Conservation (phyloP, 1,284 basidiomycete species). For the Ustilago nuda region DNA sequence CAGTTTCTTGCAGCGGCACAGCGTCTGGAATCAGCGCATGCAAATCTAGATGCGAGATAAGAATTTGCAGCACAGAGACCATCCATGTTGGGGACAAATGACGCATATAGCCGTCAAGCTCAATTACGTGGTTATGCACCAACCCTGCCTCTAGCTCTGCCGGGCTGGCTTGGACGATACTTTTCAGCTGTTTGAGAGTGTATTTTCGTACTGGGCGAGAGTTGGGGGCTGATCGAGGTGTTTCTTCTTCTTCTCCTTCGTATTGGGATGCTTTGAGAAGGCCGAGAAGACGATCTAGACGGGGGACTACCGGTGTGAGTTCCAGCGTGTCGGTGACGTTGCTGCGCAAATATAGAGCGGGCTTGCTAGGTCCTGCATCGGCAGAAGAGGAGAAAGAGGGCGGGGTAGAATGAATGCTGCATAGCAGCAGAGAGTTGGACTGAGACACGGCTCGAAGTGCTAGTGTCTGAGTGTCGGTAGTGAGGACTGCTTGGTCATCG, state of each 20-base stretch:
- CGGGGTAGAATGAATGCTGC: constrained; percentile 36
- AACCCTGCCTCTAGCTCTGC: constrained; percentile 54
- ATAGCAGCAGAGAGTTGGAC: constrained; percentile 63
- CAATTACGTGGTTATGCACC: constrained; percentile 48
- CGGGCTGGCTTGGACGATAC: constrained; percentile 64
- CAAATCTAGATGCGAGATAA: constrained; percentile 59
- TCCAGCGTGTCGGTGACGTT: constrained; percentile 61
- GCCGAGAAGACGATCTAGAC: constrained; percentile 51
- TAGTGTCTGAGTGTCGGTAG: constrained; percentile 55
- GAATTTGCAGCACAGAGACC: constrained; percentile 35
- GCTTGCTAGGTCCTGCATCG: constrained; percentile 11
- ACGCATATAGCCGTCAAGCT: constrained; percentile 59
- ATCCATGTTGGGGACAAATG: constrained; percentile 51
- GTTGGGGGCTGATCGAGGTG: background rate
- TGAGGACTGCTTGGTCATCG: constrained; percentile 63
- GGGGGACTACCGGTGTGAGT: constrained; percentile 56
- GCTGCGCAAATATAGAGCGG: constrained; percentile 44
- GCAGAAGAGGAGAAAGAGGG: background rate
- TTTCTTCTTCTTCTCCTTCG: constrained; percentile 51
- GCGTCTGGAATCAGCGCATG: constrained; percentile 51
- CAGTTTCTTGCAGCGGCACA: constrained; percentile 47
- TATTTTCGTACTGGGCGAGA: constrained; percentile 43
- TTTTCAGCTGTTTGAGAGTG: constrained; percentile 58
- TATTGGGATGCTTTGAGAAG: constrained; percentile 57
- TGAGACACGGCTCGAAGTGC: constrained; percentile 63